phyloP scores from a whole-genome alignment of 768 basidiomycete genomes.

The Leccinum disarticulatum region DNA sequence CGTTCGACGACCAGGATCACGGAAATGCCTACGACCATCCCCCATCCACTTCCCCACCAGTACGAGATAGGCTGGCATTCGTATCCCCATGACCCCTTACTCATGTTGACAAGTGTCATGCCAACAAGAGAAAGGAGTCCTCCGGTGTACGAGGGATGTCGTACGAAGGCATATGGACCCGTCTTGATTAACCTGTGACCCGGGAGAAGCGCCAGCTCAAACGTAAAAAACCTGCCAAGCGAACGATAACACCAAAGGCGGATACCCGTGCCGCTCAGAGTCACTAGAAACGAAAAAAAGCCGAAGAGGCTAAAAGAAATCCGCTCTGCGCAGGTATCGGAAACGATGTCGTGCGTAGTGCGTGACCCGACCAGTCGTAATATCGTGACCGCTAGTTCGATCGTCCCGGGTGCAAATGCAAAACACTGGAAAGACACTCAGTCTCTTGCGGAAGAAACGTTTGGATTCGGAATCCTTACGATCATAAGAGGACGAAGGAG shows the following conservation, averaged over 20 bases:
- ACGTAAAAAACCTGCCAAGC: constrained; percentile 40
- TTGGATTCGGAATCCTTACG: neutral
- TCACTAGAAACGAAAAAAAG: constrained; percentile 8
- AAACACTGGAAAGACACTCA: neutral
- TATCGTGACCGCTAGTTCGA: neutral
- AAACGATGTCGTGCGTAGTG: neutral
- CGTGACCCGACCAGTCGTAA: neutral
- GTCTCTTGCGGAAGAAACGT: neutral
- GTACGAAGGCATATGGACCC: constrained; percentile 14
- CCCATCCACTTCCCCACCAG: constrained; percentile 14
- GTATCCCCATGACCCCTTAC: constrained; percentile 15
- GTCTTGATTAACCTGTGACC: constrained; percentile 13
- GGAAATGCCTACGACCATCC: neutral
- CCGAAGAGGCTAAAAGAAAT: constrained; percentile 5
- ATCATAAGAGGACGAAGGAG: constrained; percentile 1
- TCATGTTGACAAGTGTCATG: constrained; percentile 9
- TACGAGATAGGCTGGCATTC: constrained; percentile 7
- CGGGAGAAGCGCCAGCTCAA: constrained; percentile 30
- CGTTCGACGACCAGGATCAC: constrained; percentile 2
- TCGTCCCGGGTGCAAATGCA: neutral
- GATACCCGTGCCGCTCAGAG: constrained; percentile 29
- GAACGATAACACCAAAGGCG: constrained; percentile 37
- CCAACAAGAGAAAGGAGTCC: constrained; percentile 4
- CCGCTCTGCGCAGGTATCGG: constrained; percentile 5
- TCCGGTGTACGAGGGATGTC: constrained; percentile 16